Base-by-base conservation (phyloP, 2,329 filamentous ascomycete genomes). In the Colletotrichum incanum region DNA sequence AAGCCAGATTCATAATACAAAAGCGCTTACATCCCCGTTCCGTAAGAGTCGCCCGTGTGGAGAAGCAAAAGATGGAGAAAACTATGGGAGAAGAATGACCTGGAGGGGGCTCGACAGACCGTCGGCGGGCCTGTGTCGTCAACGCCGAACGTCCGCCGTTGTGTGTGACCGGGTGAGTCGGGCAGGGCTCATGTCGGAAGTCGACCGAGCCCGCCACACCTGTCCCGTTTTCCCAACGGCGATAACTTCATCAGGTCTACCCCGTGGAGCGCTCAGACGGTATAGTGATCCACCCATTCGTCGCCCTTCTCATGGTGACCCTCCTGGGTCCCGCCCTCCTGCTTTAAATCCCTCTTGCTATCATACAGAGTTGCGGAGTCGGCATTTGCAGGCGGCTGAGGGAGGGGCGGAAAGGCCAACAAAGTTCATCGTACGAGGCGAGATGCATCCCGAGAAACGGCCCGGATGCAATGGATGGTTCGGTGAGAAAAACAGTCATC, bases 171-270 rank as follows among this genome's bases (percentile, higher is more conserved):
- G 45, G 69, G 45, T 41, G 52, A 69, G 52, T 69, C 69, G 69
- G 69, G 54, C 69, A 72, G 69, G 69, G 69, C 69, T 72, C 55
- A 47, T n/a, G n/a, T 23, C 69, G 69, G 69, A 72, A 72, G 69
- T 72, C 69, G 69, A 72, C 69, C 69, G 69, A 72, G 59, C 50
- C 43, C 41, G 45, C 52, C 54, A 69, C 65, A 69, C 54, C 45
- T 28, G 59, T 69, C 47, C 52, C 60, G 50, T 50, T 31, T 41
- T 39, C 31, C 31, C 18, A 54, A 64, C 49, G 43, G 58, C 50
- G 65, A 72, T 65, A 60, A 20, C 69, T 65, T 72, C 65, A 72
- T 26, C 52, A 59, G 37, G 56, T n/a, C 28, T 54, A 26, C 54
- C 23, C 49, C 69, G 65, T 72, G 59, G 69, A 37, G 65, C 65